Base-by-base conservation (phyloP, 2,329 filamentous ascomycete genomes). In the Fusarium newnesense region DNA sequence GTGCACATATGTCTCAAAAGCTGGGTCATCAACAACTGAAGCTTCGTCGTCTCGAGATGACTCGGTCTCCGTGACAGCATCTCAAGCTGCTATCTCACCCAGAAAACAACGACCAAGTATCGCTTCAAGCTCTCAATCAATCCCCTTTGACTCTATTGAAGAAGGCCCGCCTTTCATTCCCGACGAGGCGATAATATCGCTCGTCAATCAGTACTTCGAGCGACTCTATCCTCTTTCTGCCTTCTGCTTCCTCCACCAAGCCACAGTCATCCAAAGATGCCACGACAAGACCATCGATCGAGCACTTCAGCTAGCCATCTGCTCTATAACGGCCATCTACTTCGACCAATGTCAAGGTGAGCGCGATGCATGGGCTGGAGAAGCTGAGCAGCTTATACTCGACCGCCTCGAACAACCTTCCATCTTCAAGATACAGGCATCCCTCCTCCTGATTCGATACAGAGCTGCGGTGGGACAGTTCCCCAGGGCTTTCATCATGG, bases 401-500 rank as follows among this genome's bases (percentile, higher is more conserved):
- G 76, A 78, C 18, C 70, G 67, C 16, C 70, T 78, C 6, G 76
- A 78, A 40, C 65, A 69, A 5, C 76, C 76, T 2, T 78, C 76
- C 18, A 78, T 78, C 28, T 78, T 78, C n/a, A 77, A 78, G 26
- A 57, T 78, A 9, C 76, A 78, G 46, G 75, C 76, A 11, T 78
- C 76, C 2, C 58, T 78, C 1, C 66, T 78, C 4, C 62, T 78
- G 3, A 78, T 78, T 12, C 72, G 76, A n/a, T 78, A 78, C 15
- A 56, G 76, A 19, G 76, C 76, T 2, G 76, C 67, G 2, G 74
- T 78, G 4, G 76, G 76, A 21, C 74, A 78, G 21, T 78, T 78
- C 15, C 72, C 76, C 1, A 70, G 76, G 12, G 76, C 76, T 2
- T 78, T 78, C 46, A 78, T 78, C 28, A 77, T 78, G 76, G 76